Conservation (phyloP, 371 early-diverging fungal species). For the Basidiobolus meristosporus region DNA sequence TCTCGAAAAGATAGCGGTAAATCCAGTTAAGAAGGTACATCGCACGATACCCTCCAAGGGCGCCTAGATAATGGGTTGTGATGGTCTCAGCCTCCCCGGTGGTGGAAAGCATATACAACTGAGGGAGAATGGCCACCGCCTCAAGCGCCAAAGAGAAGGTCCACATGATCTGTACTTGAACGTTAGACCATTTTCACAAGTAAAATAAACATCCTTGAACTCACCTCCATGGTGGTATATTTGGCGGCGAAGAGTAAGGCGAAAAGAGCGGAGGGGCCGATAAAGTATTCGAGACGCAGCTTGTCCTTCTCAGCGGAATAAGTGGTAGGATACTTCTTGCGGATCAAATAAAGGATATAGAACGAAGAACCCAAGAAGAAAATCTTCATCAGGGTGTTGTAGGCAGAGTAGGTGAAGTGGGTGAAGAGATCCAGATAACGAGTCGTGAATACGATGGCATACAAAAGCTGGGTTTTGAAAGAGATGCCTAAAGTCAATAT, state of each 20-base stretch:
- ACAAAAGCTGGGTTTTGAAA: constrained; percentile 91
- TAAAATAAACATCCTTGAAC: neutral
- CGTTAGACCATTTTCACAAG: neutral
- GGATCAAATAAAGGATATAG: constrained; percentile 85
- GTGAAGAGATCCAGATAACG: constrained; percentile 90
- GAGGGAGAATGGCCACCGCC: constrained; percentile 95
- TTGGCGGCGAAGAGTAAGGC: constrained; percentile 52
- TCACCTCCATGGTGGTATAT: constrained; percentile 49
- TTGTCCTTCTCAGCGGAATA: constrained; percentile 86
- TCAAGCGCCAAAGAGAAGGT: constrained; percentile 94
- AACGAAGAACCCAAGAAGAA: constrained; percentile 76
- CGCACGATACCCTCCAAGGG: constrained; percentile 92
- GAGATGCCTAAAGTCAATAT: constrained; percentile 70
- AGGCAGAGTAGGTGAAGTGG: constrained; percentile 43
- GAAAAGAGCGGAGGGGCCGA: constrained; percentile 42
- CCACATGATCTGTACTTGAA: constrained; percentile 31
- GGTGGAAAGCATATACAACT: constrained; percentile 87
- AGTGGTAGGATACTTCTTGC: constrained; percentile 62
- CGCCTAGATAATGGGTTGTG: constrained; percentile 95
- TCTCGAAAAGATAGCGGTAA: constrained; percentile 65
- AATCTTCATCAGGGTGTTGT: constrained; percentile 92
- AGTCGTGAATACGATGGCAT: constrained; percentile 77
- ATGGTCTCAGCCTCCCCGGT: constrained; percentile 98
- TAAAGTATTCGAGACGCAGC: constrained; percentile 70
- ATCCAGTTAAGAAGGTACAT: constrained; percentile 97